Evolutionary conservation across 805 yeast genomes (phyloP), one percentile per base, ranked within the genome.

Genomic region (Cyberlindnera veronae): DNA sequence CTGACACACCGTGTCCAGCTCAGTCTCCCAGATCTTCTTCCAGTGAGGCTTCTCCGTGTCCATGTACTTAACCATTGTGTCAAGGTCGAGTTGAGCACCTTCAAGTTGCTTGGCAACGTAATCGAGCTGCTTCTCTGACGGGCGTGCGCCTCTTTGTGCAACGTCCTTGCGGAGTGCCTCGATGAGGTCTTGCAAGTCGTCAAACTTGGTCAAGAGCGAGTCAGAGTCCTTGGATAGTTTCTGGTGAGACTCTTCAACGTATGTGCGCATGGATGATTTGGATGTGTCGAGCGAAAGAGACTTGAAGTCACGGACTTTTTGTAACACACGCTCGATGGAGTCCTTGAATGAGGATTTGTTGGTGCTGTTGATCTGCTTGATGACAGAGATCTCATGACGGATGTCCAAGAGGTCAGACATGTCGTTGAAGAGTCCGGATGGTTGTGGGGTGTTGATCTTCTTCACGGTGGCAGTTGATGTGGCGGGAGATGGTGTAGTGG

Each of bases 1-100:
- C 54, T 88, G 95, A 49, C 95, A 84, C 12, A 93, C 91, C 27
- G 82, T 81, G 45, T 88, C 93, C 41, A 93, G 72, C 57, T 89
- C 96, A 5, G 81, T 68, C 57, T 90, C 96, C 97, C 99, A 91
- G 8, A 87, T 81, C 50, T 77, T 77, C 57, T 86, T 85, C 96
- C 98, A 89, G 23, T 77, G 79, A 6, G 89, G 81, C 49, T 84
- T 84, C 56, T 89, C 98, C 5, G 68, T 67, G 1, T 62, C 54
- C 29, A 93, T 81, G 54, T 77, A 88, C 5, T 63, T 64, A n/a
- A 73, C 69, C 72, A 89, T 74, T 2, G 61, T 61, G 1, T 61
- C 61, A 31, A 91, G 68, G 14, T 74, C 72, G 0, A 53, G 34
- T 40, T 74, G 72, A 0, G 95, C 90, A 1, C 64, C 67, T 4